These are phyloP conservation scores for Cutaneotrichosporon cutaneum DNA, from an alignment of 1,284 basidiomycete genomes.

Conservation along the genomic window DNA sequence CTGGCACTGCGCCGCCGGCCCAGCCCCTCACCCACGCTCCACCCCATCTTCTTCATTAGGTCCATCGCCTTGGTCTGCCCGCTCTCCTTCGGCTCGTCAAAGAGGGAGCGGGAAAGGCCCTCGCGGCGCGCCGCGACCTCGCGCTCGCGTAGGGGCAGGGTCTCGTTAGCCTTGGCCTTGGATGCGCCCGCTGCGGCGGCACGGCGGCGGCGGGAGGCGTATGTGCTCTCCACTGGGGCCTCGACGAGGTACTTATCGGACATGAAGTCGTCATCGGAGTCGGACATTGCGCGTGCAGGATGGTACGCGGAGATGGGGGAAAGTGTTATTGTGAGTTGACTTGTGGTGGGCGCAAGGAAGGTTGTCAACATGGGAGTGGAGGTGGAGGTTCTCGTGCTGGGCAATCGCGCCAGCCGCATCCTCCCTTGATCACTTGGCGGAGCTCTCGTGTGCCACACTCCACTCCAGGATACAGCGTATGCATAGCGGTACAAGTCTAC, in stretches of 20 bases:
- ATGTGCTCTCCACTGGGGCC: conserved; percentile 24
- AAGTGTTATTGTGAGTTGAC: background rate
- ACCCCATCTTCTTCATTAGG: conserved; percentile 55
- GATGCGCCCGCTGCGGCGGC: conserved; percentile 31
- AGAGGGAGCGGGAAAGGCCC: conserved; percentile 43
- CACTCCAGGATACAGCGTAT: conserved; percentile 5
- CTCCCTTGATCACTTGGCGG: no score
- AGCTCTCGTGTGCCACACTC: no score
- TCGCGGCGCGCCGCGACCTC: conserved; percentile 42
- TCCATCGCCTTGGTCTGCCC: conserved; percentile 44
- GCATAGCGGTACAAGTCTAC: conserved; percentile 1
- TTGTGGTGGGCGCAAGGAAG: no score
- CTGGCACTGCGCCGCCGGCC: conserved; percentile 33
- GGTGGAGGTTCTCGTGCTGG: no score
- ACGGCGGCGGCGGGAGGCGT: conserved; percentile 34
- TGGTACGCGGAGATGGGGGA: background rate
- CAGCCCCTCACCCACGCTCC: conserved; percentile 50
- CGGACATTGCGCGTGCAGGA: conserved; percentile 35
- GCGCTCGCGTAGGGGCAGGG: conserved; percentile 16
- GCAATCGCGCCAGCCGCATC: no score
- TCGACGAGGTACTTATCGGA: conserved; percentile 53
- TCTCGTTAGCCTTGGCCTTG: conserved; percentile 34
- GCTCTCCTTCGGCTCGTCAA: conserved; percentile 25
- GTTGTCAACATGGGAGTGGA: no score
- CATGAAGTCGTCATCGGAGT: conserved; percentile 55